phyloP scores from a whole-genome alignment of 306 rosid species.

The Trichosanthes cucumerina region DNA sequence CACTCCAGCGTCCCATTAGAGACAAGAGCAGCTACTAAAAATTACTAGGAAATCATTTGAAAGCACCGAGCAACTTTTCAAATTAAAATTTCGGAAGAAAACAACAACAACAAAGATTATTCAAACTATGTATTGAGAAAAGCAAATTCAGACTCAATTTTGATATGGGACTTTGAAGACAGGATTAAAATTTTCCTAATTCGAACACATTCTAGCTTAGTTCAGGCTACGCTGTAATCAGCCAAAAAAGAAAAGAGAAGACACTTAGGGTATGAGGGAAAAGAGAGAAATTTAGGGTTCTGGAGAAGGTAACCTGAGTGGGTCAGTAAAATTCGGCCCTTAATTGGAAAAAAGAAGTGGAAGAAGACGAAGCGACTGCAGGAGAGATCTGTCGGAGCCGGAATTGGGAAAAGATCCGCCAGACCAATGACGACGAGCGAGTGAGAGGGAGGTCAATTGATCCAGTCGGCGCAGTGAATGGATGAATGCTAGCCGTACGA shows the following conservation, averaged over 20 bases:
- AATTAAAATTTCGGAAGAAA: background rate
- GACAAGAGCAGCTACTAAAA: background rate
- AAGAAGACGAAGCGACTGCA: background rate
- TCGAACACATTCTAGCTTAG: background rate
- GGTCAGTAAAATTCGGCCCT: background rate
- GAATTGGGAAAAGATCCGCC: background rate
- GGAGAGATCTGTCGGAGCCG: slow-evolving; percentile 6
- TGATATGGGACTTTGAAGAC: background rate
- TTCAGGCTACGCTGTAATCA: background rate
- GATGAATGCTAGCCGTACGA: background rate
- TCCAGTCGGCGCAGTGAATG: slow-evolving; percentile 1
- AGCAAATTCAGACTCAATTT: background rate
- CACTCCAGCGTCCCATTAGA: background rate
- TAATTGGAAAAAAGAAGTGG: background rate
- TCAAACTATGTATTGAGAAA: background rate
- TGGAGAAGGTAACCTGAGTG: background rate
- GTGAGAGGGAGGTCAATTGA: background rate
- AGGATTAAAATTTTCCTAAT: background rate
- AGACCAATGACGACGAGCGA: background rate
- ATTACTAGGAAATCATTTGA: background rate
- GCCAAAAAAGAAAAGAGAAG: background rate
- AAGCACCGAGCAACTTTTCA: background rate
- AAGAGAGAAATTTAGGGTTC: slow-evolving; percentile 15
- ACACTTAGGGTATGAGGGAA: background rate
- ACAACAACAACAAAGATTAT: background rate